Base-by-base conservation (phyloP, 192 early-diverging fungal genomes). In the Entomortierella parvispora region DNA sequence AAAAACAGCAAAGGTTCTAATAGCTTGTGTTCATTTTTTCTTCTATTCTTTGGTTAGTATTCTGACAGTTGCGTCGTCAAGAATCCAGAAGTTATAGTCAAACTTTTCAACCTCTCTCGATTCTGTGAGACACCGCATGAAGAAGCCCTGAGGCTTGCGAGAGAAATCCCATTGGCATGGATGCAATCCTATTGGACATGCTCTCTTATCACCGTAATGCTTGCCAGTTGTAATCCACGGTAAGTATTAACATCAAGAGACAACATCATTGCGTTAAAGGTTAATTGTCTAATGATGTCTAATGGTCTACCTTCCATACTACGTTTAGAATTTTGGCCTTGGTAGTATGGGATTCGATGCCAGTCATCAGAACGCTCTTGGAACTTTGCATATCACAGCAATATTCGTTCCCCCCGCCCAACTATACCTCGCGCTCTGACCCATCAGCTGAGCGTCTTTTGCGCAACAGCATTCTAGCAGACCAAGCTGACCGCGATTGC, bases 311-410 rank as follows among this genome's bases (percentile, higher is more conserved):
- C n/a, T n/a, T n/a, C n/a, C n/a, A n/a, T n/a, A n/a, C n/a, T n/a
- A n/a, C n/a, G n/a, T n/a, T n/a, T 59, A 77, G 74, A 47, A 68
- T 77, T 23, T 53, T 77, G 2, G 74, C 74, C 11, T 55, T 77
- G 42, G 53, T 77, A 32, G 74, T 77, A 4, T 77, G 74, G 74
- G 74, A 77, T 53, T 77, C 74, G 18, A 77, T 77, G 74, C 74
- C 74, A 4, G 74, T 77, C 37, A 62, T 77, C 18, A 58, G 74
- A 4, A 59, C 61, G 8, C 55, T 77, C 10, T 23, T 77, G 54
- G 74, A 77, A 25, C 23, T 77, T 10, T 77, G 74, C 26, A 64
- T 77, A 40, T 77, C 74, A 37, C 74, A 77, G 40, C 74, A 77
- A 53, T 77, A 68, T 34, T 58, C 74, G 2, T 77, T 77, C 44